Base-by-base conservation (phyloP, 371 early-diverging fungal species). In the Phascolomyces articulosus region DNA sequence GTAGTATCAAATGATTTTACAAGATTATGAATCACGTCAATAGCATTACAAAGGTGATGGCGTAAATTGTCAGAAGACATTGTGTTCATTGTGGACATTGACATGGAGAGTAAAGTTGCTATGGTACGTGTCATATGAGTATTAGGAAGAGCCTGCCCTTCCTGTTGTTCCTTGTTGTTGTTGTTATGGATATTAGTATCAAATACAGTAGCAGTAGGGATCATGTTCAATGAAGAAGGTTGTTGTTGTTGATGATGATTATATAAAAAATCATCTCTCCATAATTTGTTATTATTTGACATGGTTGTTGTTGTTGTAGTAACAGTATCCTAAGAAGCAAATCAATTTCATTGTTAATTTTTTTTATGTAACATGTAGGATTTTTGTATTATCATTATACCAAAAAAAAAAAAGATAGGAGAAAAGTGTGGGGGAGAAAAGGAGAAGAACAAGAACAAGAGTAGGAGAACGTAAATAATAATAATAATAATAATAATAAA, bases 1-100 rank as follows among this genome's bases (percentile, higher is more conserved):
- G 58, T 60, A 31, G 40, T 60, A 24, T 63, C 58, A 27, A 70
- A 26, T 27, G 57, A 53, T 18, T 66, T 58, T 23, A 66, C 47
- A 16, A 77, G 65, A 26, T 47, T 54, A 29, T 70, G 72, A 24
- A 70, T 69, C 15, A 51, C 55, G 15, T 70, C 67, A 41, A 64
- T 66, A 29, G 70, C 61, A 26, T 70, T 71, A 23, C 58, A 59
- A 23, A 77, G 58, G 40, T 67, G 69, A 13, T 69, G 66, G 24
- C 64, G 47, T 16, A 67, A 8, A 20, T 29, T 44, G 21, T 71
- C 65, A 29, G 63, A 27, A 21, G 71, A 54, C 49, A 67, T 64
- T n/a, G 40, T 27, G 47, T 48, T 67, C 63, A 54, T 66, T 44
- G 61, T 60, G 40, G 41, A 16, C 44, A 44, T 51, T 4, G 51